A percentile compares a stretch with the other conserved stretches of the same genome.
These are phyloP conservation scores for Trichoderma gamsii DNA, from an alignment of 495 filamentous ascomycete genomes.

Conservation along the genomic window DNA sequence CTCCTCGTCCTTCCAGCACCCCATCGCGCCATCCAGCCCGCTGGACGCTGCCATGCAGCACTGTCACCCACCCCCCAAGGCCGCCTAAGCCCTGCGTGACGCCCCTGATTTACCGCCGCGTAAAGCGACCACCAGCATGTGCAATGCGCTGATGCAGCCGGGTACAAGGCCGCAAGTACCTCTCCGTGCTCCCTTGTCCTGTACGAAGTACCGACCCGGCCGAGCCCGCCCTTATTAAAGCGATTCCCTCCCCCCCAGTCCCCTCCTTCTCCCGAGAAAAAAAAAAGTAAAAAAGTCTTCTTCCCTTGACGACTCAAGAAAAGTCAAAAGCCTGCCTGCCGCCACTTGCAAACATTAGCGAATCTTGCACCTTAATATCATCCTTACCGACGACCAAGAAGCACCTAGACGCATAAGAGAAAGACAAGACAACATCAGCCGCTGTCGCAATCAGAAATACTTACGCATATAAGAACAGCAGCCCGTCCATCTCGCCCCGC, in stretches of 20 bases:
- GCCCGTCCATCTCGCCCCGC: too few relatives aligned
- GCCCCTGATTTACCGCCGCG: slow-evolving; percentile 12
- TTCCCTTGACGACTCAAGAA: background rate
- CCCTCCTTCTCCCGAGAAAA: slow-evolving; percentile 8
- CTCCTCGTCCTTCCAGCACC: slow-evolving; percentile 7
- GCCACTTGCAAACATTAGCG: background rate
- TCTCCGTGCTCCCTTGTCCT: background rate
- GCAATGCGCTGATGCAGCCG: background rate
- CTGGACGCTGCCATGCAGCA: slow-evolving; percentile 11
- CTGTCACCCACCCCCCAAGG: slow-evolving; percentile 7
- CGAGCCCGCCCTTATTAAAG: slow-evolving; percentile 14
- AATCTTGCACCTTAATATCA: background rate
- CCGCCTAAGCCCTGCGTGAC: slow-evolving; percentile 13
- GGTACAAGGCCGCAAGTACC: slow-evolving; percentile 9
- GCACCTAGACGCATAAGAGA: background rate
- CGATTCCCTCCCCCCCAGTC: slow-evolving; percentile 12
- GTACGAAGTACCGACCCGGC: slow-evolving; percentile 11
- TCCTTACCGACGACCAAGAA: slow-evolving; percentile 3
- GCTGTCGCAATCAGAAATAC: background rate
- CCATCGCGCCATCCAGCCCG: slow-evolving; percentile 10
- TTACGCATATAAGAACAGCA: too few relatives aligned
- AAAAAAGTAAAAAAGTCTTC: background rate
- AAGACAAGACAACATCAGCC: background rate
- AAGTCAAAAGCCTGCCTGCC: background rate
- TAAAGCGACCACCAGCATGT: slow-evolving; percentile 7